These are phyloP conservation scores for Clausena lansium DNA, from an alignment of 345 rosid genomes.

Conservation along the genomic window DNA sequence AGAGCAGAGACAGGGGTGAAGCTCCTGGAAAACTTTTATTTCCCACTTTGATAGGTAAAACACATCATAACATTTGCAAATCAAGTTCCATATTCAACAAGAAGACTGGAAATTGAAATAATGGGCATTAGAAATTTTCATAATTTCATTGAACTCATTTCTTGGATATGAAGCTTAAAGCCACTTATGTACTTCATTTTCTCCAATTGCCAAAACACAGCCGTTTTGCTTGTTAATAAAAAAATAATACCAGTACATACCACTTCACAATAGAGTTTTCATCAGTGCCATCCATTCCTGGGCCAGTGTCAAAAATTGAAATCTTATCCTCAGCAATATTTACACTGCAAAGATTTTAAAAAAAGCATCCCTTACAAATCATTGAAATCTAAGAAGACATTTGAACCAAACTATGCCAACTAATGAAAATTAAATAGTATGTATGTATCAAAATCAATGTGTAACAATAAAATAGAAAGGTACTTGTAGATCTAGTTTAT, in stretches of 20 bases:
- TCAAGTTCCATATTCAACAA: neutral
- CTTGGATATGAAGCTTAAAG: neutral
- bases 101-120: neutral
- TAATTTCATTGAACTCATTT: neutral
- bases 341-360: slow-evolving; percentile 42
- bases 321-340: slow-evolving; percentile 41
- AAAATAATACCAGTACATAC: slow-evolving; percentile 29
- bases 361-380: neutral
- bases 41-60: neutral
- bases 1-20: neutral
- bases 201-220: neutral
- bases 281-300: slow-evolving; percentile 72
- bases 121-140: neutral
- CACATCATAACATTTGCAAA: neutral
- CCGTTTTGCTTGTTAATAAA: neutral
- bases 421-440: neutral
- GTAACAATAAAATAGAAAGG: neutral
- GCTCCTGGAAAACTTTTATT: neutral
- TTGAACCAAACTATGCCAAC: neutral
- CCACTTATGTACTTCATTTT: neutral
- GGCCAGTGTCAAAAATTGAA: slow-evolving; percentile 73
- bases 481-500: neutral
- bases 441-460: neutral
- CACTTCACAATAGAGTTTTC: slow-evolving; percentile 59
- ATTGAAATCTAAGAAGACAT: neutral